Evolutionary conservation across 257 asterid species (phyloP), one percentile per base, ranked within the genome.

Genomic region (Gentiana straminea): DNA sequence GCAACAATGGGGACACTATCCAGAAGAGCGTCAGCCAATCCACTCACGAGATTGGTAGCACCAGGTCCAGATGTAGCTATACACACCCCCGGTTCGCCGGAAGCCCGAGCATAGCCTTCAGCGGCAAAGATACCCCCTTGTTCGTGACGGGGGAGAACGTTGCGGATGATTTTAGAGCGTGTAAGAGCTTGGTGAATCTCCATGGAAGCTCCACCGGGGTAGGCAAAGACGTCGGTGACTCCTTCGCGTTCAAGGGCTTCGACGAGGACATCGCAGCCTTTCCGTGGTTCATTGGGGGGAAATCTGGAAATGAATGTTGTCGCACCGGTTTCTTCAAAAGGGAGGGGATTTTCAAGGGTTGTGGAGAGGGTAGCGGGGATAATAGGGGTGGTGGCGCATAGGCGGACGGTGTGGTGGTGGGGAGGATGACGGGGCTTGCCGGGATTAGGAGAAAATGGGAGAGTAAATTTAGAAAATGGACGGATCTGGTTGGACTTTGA

Each of bases 21-120:
- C 7, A 79, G 67, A 32, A 82, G 69, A 0, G 93, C 94, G 41
- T 88, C 94, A 4, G 96, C 93, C 24, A 84, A 70, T 0, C 94
- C 94, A 7, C 83, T 82, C 4, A 88, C 90, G 55, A 88, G 70
- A 67, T 88, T 88, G 24, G 96, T 84, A n/a, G 94, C 94, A 2
- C 96, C 96, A 3, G 94, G 96, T 1, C 96, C 96, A 13, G 96
- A 87, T 12, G 93, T 84, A 41, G 96, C 96, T 41, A 87, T 87
- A 73, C 90, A 84, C 44, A 87, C 93, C 13, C 94, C 96, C 9
- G 86, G 82, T 0, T 51, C 2, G 6, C 94, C 90, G 12, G 87
- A 76, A 44, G 93, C 94, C 48, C 86, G 87, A 35, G 94, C 96
- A 64, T 84, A 87, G 1, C 96, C 94, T 74, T 87, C 93, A 13